A percentile compares a stretch with the other conserved stretches of the same genome.
Conservation (phyloP, 148 eudicot genomes). For the Persicaria tinctoria region DNA sequence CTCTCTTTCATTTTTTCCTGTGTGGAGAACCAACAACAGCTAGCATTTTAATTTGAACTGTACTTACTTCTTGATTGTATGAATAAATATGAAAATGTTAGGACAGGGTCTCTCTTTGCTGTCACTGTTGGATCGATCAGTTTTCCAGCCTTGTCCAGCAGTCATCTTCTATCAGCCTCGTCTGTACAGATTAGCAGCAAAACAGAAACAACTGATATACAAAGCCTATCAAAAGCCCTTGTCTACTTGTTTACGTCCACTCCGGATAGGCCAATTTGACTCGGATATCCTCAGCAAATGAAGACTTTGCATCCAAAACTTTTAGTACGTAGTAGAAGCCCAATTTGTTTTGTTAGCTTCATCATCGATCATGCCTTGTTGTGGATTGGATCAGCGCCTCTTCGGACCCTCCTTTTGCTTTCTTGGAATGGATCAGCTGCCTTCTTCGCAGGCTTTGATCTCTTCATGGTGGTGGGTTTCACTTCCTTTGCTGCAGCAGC, state of each 20-base stretch:
- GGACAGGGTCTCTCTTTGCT: background rate
- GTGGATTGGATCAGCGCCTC: slow-evolving; percentile 14
- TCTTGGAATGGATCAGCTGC: background rate
- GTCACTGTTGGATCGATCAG: slow-evolving; percentile 9
- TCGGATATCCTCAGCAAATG: background rate
- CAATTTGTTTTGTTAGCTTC: background rate
- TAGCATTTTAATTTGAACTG: background rate
- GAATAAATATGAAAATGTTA: slow-evolving; percentile 10
- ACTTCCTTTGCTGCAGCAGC: background rate
- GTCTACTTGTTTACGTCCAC: background rate
- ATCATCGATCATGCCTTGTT: slow-evolving; percentile 4
- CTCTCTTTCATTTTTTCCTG: slow-evolving; percentile 1
- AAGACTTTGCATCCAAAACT: slow-evolving; percentile 3
- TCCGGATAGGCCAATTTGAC: background rate
- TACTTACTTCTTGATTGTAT: slow-evolving; percentile 12
- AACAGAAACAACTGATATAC: background rate
- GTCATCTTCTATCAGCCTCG: slow-evolving; percentile 5
- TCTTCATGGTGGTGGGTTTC: background rate
- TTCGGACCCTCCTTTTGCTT: slow-evolving; percentile 8
- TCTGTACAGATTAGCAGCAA: slow-evolving; percentile 3
- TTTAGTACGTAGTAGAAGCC: background rate
- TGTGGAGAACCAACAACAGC: slow-evolving; percentile 10
- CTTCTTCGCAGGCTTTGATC: background rate
- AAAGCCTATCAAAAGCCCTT: background rate
- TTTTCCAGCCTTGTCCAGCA: slow-evolving; percentile 5